phyloP scores from a whole-genome alignment of 371 early-diverging fungal species.

The Mucor racemosus region DNA sequence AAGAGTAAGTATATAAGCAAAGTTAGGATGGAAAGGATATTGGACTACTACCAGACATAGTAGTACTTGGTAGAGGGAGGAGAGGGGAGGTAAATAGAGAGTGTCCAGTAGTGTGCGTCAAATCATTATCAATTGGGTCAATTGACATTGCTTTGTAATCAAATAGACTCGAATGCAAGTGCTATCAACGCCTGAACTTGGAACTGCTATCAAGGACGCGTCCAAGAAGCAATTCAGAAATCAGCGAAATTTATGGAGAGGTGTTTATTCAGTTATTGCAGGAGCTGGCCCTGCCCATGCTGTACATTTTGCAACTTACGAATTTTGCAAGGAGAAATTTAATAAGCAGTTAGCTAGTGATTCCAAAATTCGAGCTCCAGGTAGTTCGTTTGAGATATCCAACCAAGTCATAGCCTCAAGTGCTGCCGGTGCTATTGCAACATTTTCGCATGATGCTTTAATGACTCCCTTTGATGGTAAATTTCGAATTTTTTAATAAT shows the following conservation, averaged over 20 bases:
- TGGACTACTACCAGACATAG: not conserved
- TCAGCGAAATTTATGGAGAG: slow-evolving; percentile 80
- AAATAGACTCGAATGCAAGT: slow-evolving; percentile 55
- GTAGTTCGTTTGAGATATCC: slow-evolving; percentile 38
- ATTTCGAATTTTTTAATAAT: not conserved
- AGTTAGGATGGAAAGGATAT: not conserved
- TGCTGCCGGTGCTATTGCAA: slow-evolving; percentile 90
- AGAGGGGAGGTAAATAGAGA: not conserved
- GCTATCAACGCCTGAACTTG: slow-evolving; percentile 18
- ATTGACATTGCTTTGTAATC: slow-evolving; percentile 4
- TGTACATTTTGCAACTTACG: slow-evolving; percentile 93
- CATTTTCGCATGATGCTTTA: slow-evolving; percentile 84
- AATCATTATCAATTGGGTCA: not conserved
- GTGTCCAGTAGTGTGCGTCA: not conserved
- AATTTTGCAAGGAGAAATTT: slow-evolving; percentile 80
- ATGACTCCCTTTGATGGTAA: slow-evolving; percentile 95
- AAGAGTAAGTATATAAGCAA: slow-evolving; percentile 65
- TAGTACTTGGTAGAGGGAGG: not conserved
- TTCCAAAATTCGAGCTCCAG: slow-evolving; percentile 31
- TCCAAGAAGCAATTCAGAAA: slow-evolving; percentile 4
- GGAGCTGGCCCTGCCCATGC: slow-evolving; percentile 98
- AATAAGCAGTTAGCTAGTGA: slow-evolving; percentile 9
- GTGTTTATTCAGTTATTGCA: slow-evolving; percentile 86
- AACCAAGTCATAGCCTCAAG: slow-evolving; percentile 69
- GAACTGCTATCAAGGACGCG: slow-evolving; percentile 11